A percentile compares a stretch with the other conserved stretches of the same genome.
Conservation (phyloP, 257 asterid genomes). For the Nicotiana benthamiana region DNA sequence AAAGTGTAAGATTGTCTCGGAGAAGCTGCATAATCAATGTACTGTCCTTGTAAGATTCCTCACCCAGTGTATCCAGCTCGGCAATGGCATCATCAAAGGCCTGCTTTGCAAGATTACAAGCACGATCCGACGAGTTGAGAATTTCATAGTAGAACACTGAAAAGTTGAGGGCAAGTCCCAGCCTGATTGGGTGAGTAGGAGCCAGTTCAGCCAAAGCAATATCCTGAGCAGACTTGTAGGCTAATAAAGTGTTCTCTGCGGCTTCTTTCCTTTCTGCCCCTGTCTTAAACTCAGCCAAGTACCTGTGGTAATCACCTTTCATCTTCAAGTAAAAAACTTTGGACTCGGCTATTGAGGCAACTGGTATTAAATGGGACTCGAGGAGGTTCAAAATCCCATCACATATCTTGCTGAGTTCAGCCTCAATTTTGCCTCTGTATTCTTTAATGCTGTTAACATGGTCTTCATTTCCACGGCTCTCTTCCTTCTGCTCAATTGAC, state of each 20-base stretch:
- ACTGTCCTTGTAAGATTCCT: constrained; percentile 68
- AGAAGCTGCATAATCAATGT: constrained; percentile 68
- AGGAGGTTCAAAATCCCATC: constrained; percentile 21
- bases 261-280: constrained; percentile 20
- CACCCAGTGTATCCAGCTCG: constrained; percentile 58
- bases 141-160: constrained; percentile 19
- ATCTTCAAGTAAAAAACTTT: constrained; percentile 24
- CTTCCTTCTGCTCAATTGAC: constrained; percentile 22
- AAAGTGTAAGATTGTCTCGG: constrained; percentile 51
- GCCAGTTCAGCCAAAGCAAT: constrained; percentile 21
- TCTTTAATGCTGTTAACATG: constrained; percentile 15
- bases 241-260: constrained; percentile 16
- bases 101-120: constrained; percentile 27
- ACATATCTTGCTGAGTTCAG: constrained; percentile 20
- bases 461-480: constrained; percentile 18
- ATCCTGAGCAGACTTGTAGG: constrained; percentile 23
- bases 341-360: constrained; percentile 18
- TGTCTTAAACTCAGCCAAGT: constrained; percentile 19
- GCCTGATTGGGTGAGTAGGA: constrained; percentile 20
- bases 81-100: constrained; percentile 61
- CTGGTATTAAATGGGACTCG: constrained; percentile 14
- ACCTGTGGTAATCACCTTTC: constrained; percentile 23
- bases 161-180: constrained; percentile 25
- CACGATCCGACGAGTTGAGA: constrained; percentile 19
- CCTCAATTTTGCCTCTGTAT: constrained; percentile 19